Conservation (phyloP, 2,329 filamentous ascomycete genomes). For the Cercospora sojina region DNA sequence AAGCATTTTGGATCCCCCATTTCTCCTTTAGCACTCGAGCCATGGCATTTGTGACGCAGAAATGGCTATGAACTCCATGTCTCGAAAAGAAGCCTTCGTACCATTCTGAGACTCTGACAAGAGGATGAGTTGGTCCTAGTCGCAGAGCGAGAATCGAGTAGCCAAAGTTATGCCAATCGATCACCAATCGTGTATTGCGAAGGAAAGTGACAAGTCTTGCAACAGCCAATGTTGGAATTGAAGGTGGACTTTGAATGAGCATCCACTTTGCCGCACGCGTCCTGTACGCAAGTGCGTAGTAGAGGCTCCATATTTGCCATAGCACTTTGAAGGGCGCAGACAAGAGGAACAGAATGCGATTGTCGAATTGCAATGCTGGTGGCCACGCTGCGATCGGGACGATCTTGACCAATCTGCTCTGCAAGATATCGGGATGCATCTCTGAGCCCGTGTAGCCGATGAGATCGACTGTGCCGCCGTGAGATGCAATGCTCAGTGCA, state of each 20-base stretch:
- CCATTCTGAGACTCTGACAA: slow-evolving; percentile 72
- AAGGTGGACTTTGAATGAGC: slow-evolving; percentile 88
- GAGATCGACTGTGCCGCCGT: slow-evolving; percentile 76
- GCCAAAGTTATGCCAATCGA: slow-evolving; percentile 99
- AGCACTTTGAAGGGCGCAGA: slow-evolving; percentile 81
- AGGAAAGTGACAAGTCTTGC: slow-evolving; percentile 70
- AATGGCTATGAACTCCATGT: slow-evolving; percentile 60
- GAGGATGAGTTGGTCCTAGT: slow-evolving; percentile 62
- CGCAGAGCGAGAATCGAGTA: slow-evolving; percentile 83
- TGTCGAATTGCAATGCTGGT: slow-evolving; percentile 62
- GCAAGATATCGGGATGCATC: slow-evolving; percentile 72
- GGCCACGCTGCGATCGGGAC: slow-evolving; percentile 70
- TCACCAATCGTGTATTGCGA: slow-evolving; percentile 76
- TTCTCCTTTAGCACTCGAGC: slow-evolving; percentile 65
- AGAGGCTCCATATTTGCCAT: slow-evolving; percentile 73
- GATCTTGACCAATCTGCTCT: slow-evolving; percentile 68
- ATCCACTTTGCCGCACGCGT: slow-evolving; percentile 79
- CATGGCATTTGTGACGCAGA: slow-evolving; percentile 92
- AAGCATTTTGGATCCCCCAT: slow-evolving; percentile 60
- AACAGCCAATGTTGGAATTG: slow-evolving; percentile 83
- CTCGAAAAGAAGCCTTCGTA: slow-evolving; percentile 77
- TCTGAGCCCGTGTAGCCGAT: slow-evolving; percentile 88
- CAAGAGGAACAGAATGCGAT: slow-evolving; percentile 71
- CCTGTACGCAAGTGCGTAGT: slow-evolving; percentile 69
- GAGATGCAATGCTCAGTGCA: slow-evolving; percentile 83